These are phyloP conservation scores for Cryptococcus sp. DNA, from an alignment of 1,284 basidiomycete genomes.

Conservation along the genomic window DNA sequence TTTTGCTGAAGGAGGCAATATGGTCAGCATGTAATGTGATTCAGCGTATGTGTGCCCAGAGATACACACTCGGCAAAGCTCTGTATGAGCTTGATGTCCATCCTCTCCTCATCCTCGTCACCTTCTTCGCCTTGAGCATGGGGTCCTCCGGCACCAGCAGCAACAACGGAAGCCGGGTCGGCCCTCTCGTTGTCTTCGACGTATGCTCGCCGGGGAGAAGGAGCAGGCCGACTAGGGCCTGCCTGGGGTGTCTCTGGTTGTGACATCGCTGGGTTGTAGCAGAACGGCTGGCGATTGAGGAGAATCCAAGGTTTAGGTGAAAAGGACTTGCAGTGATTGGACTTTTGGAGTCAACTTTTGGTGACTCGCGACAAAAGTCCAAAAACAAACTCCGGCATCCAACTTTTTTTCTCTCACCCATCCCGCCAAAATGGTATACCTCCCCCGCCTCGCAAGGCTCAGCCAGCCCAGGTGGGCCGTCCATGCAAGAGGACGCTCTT, in stretches of 20 bases:
- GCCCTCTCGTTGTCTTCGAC: background rate
- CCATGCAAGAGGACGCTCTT: slow-evolving; percentile 16
- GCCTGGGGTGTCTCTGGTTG: background rate
- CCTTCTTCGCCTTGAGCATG: slow-evolving; percentile 12
- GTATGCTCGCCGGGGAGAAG: background rate
- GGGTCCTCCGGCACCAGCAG: background rate
- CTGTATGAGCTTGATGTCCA: slow-evolving; percentile 21
- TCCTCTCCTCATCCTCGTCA: slow-evolving; percentile 21
- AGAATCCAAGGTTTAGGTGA: slow-evolving; percentile 3
- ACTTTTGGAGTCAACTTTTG: slow-evolving; percentile 2
- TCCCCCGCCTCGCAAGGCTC: slow-evolving; percentile 10
- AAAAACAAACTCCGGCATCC: slow-evolving; percentile 1
- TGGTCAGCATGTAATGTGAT: background rate
- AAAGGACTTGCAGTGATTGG: slow-evolving; percentile 15
- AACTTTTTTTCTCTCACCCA: background rate
- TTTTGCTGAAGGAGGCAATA: slow-evolving; percentile 27
- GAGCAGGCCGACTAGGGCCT: slow-evolving; percentile 12
- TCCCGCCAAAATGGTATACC: slow-evolving; percentile 9
- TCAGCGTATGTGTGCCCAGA: background rate
- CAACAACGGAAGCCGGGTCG: background rate
- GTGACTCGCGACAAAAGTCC: slow-evolving; percentile 5
- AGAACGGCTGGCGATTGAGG: background rate
- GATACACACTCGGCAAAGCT: slow-evolving; percentile 18
- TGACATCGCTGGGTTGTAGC: background rate
- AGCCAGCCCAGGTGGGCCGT: slow-evolving; percentile 5